Base-by-base conservation (phyloP, 257 asterid species). In the Capsicum pubescens region DNA sequence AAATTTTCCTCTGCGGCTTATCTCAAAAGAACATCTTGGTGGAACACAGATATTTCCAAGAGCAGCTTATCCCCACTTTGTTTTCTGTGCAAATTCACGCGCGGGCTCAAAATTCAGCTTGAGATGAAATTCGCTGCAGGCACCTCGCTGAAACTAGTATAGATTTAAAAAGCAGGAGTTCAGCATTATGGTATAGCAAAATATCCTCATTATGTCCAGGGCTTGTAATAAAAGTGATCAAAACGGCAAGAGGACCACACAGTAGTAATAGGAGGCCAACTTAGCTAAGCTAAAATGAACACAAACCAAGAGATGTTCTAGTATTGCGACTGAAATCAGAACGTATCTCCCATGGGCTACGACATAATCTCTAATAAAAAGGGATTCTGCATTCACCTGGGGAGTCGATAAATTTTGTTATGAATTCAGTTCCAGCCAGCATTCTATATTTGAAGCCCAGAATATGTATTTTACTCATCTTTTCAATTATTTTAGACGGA, bases 51-150 rank as follows among this genome's bases (percentile, higher is more conserved):
- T 39, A 26, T 63, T 14, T 63, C 70, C 42, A 64, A 64, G 64
- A 26, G 82, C 82, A 54, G 64, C 82, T 26, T 76, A 58, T 26
- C 81, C 81, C 64, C 8, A 54, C 15, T 26, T 66, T 77, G 48
- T 26, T 32, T 26, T 54, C 82, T 77, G 64, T 54, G 82, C 82
- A 77, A 77, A 54, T 13, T 14, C 81, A 76, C 48, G 26, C 52
- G 52, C 26, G 81, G 10, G 50, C 64, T 52, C 81, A 76, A 76
- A 52, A 76, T 77, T 54, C 46, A 54, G 64, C 82, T 77, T 77
- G 50, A 54, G 50, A 32, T 77, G n/a, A 74, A 50, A 46, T 4
- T 14, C 64, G 1, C 5, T 32, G 64, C 64, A 54, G 64, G 64
- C 64, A 77, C 9, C 21, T 77, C 0, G 3, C 64, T 50, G 82